Evolutionary conservation across 192 early-diverging fungal genomes (phyloP).

Genomic region (Umbelopsis sp.): DNA sequence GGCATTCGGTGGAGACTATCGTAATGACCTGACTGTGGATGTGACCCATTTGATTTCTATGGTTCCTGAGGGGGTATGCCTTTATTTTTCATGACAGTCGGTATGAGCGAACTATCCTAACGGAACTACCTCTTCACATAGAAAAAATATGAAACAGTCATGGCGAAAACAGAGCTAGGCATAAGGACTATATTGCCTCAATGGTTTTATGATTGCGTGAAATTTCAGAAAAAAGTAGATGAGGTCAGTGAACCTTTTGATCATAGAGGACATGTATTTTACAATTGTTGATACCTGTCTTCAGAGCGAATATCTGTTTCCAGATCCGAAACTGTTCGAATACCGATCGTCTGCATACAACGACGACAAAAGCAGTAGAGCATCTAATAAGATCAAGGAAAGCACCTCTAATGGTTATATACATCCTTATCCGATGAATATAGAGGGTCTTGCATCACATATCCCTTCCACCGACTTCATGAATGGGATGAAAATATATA

Average conservation of each 20-base stretch:
- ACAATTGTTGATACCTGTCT: neutral
- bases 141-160: constrained; percentile 48
- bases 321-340: constrained; percentile 13
- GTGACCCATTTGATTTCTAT: constrained; percentile 46
- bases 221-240: constrained; percentile 47
- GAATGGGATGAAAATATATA: constrained; percentile 20
- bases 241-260: constrained; percentile 51
- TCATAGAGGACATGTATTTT: neutral
- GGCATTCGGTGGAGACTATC: constrained; percentile 41
- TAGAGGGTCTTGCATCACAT: neutral
- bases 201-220: constrained; percentile 69
- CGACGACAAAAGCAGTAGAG: neutral
- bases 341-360: neutral
- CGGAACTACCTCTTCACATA: neutral
- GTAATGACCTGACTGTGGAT: constrained; percentile 31
- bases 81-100: no score
- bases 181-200: constrained; percentile 67
- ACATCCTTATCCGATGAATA: constrained; percentile 31
- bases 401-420: constrained; percentile 22
- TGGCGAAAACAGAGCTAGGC: constrained; percentile 45
- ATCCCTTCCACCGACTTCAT: constrained; percentile 28
- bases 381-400: neutral
- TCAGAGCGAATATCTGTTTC: neutral
- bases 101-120: no score
- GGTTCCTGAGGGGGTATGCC: constrained; percentile 23